These are phyloP conservation scores for Aspergillus sp. DNA, from an alignment of 2,329 filamentous ascomycete genomes.

Conservation along the genomic window DNA sequence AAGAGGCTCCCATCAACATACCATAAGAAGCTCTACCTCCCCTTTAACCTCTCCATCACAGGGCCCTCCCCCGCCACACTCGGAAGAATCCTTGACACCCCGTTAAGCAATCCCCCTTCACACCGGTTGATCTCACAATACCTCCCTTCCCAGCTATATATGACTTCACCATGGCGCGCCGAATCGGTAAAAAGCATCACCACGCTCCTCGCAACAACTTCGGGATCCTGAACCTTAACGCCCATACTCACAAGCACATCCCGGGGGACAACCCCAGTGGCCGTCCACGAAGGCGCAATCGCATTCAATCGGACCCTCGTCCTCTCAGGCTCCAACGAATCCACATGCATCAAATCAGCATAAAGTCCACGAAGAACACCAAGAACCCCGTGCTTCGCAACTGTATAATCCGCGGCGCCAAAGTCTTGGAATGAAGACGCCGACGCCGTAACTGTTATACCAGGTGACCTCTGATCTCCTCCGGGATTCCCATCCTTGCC, in stretches of 20 bases:
- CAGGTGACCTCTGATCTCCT: slow-evolving; percentile 45
- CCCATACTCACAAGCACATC: slow-evolving; percentile 22
- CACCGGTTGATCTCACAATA: slow-evolving; percentile 56
- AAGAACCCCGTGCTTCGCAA: slow-evolving; percentile 56
- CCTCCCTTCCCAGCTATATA: slow-evolving; percentile 52
- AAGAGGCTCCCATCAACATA: background rate
- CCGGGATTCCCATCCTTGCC: background rate
- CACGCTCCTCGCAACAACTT: slow-evolving; percentile 51
- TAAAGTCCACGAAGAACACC: slow-evolving; percentile 54
- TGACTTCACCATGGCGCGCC: slow-evolving; percentile 50
- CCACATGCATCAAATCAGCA: slow-evolving; percentile 30
- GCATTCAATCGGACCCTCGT: slow-evolving; percentile 53
- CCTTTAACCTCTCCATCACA: slow-evolving; percentile 13
- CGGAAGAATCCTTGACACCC: slow-evolving; percentile 7
- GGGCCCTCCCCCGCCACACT: slow-evolving; percentile 13
- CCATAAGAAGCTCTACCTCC: background rate
- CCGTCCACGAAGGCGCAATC: slow-evolving; percentile 57
- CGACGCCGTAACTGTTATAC: slow-evolving; percentile 56
- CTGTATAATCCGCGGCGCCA: slow-evolving; percentile 53
- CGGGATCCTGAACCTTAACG: slow-evolving; percentile 42
- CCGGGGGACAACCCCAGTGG: slow-evolving; percentile 49
- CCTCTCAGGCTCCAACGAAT: background rate
- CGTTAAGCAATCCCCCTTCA: slow-evolving; percentile 18
- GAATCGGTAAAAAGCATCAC: slow-evolving; percentile 53
- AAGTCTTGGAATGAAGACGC: slow-evolving; percentile 53